These are phyloP conservation scores for Roridomyces roridus DNA, from an alignment of 768 basidiomycete genomes.

Conservation along the genomic window DNA sequence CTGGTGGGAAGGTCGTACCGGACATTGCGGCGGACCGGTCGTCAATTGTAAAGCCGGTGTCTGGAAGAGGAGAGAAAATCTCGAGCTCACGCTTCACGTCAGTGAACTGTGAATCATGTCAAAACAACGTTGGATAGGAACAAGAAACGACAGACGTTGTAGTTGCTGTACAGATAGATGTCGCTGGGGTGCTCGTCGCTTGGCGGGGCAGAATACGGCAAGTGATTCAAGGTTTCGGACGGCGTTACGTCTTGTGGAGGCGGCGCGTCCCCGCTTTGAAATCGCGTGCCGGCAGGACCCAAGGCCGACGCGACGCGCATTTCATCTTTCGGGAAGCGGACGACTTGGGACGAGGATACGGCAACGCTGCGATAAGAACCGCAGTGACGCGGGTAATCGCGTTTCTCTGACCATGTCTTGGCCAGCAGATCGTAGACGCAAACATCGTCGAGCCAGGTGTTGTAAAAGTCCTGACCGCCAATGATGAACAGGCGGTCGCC, in stretches of 20 bases:
- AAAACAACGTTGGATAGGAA: conserved; percentile 7
- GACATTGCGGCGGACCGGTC: conserved; percentile 85
- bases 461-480: conserved; percentile 93
- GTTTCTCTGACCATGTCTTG: conserved; percentile 79
- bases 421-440: conserved; percentile 83
- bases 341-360: conserved; percentile 70
- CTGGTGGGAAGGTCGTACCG: conserved; percentile 86
- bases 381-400: conserved; percentile 89
- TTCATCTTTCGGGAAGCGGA: conserved; percentile 75
- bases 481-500: conserved; percentile 87
- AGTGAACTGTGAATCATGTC: conserved; percentile 65
- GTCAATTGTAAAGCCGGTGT: conserved; percentile 76
- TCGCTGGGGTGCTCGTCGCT: conserved; percentile 82
- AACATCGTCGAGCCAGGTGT: conserved; percentile 93
- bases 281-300: conserved; percentile 65
- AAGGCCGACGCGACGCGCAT: conserved; percentile 47
- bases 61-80: conserved; percentile 82
- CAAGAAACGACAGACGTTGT: conserved; percentile 69
- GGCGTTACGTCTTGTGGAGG: conserved; percentile 57
- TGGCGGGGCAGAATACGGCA: conserved; percentile 78
- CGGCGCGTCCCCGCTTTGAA: conserved; percentile 52
- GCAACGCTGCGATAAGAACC: conserved; percentile 96
- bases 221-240: conserved; percentile 66
- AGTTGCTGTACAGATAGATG: conserved; percentile 93
- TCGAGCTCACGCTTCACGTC: conserved; percentile 96